Evolutionary conservation across 176 grass and related monocot species (phyloP).

Genomic region (Paspalum notatum): DNA sequence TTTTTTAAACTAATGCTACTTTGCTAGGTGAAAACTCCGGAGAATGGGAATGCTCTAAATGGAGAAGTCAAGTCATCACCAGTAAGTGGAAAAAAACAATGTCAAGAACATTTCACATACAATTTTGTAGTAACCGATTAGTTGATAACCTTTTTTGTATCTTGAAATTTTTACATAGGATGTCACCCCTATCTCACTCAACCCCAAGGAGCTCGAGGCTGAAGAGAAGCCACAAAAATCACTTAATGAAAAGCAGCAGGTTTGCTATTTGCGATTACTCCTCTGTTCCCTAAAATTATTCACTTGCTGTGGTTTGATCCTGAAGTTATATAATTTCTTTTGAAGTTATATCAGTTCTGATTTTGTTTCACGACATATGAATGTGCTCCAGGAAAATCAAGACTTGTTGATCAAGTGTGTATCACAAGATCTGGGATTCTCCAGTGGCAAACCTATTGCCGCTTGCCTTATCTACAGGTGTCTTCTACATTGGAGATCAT

Average conservation of each 20-base stretch:
- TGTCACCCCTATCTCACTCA: constrained; percentile 57
- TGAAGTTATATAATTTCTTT: constrained; percentile 34
- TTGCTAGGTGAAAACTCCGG: constrained; percentile 67
- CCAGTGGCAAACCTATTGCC: constrained; percentile 79
- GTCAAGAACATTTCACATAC: constrained; percentile 9
- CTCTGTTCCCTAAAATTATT: constrained; percentile 22
- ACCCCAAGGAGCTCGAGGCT: constrained; percentile 73
- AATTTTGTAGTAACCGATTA: constrained; percentile 32
- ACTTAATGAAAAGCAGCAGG: constrained; percentile 98
- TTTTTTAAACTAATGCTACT: constrained; percentile 40
- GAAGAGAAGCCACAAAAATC: constrained; percentile 99
- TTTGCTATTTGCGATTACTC: constrained; percentile 43
- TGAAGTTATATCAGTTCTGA: constrained; percentile 32
- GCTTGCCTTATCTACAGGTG: constrained; percentile 96
- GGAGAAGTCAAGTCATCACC: constrained; percentile 70
- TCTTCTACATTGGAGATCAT: constrained; percentile 99
- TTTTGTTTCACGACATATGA: constrained; percentile 37
- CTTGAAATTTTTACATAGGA: constrained; percentile 69
- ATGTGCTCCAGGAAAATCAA: constrained; percentile 85
- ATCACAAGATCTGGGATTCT: constrained; percentile 98
- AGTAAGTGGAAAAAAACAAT: constrained; percentile 63
- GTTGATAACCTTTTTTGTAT: constrained; percentile 2
- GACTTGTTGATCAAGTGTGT: constrained; percentile 91
- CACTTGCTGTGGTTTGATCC: constrained; percentile 33
- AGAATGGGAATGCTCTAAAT: constrained; percentile 62